Base-by-base conservation (phyloP, 2,329 filamentous ascomycete species). In the Hypoxylon rubiginosum region DNA sequence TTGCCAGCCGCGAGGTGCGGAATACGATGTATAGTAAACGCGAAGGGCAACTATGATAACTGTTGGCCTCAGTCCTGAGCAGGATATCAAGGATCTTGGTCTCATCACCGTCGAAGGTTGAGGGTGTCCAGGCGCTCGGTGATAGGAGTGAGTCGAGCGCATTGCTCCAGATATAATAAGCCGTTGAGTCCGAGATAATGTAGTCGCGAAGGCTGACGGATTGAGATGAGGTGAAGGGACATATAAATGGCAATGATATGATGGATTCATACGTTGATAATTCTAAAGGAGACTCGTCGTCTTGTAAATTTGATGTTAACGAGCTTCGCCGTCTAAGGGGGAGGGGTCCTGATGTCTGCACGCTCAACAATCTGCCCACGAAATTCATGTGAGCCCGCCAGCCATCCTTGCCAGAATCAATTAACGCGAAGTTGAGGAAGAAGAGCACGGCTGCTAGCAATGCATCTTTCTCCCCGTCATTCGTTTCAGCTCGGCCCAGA, bases 351-450 rank as follows among this genome's bases (percentile, higher is more conserved):
- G 60, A 24, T 39, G 48, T 68, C 46, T 45, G 69, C 67, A 55
- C 59, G 11, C 60, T 66, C 56, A 77, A 74, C 28, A 85, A 79
- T 61, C 75, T 79, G 55, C 80, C 80, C 21, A 82, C 82, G 6
- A 82, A 83, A 32, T 81, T 78, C 48, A 85, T 76, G 70, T 85
- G 83, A 46, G 79, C 74, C 66, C 80, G 80, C 83, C 83, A 85
- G 61, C 78, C 79, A 21, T 77, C 77, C 62, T 78, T 80, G 11
- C 83, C 81, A 10, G 83, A 73, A 65, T 85, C 83, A 49, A 85
- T 82, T n/a, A 85, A 75, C 54, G 85, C 78, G 64, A 85, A 83
- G 64, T 84, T 84, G 73, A 85, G 78, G 61, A 85, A 84, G 72
- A 85, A 85, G 53, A 85, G 79, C 62, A 84, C 80, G 1, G 83